These are phyloP conservation scores for Penicillium psychrofluorescens DNA, from an alignment of 495 filamentous ascomycete species.

Conservation along the genomic window DNA sequence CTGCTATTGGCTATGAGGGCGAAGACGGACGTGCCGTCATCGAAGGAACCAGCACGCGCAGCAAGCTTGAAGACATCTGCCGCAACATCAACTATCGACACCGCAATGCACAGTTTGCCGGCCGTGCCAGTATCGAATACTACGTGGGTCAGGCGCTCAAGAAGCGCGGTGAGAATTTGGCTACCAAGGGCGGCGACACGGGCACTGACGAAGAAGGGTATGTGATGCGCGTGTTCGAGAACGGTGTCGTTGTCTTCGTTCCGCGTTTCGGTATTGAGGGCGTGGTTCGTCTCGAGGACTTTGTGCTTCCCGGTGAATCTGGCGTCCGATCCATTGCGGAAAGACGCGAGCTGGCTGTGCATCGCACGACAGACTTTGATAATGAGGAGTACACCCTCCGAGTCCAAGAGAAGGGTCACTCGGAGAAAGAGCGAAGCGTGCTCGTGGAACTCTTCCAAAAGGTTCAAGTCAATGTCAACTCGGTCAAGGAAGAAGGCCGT, in stretches of 20 bases:
- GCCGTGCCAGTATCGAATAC: conserved; percentile 87
- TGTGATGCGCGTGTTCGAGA: conserved; percentile 93
- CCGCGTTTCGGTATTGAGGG: conserved; percentile 93
- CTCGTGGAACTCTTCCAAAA: conserved; percentile 81
- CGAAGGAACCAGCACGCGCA: conserved; percentile 61
- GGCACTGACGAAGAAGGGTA: conserved; percentile 79
- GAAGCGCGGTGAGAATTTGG: conserved; percentile 55
- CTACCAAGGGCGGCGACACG: conserved; percentile 25
- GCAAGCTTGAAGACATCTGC: conserved; percentile 85
- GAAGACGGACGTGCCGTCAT: conserved; percentile 52
- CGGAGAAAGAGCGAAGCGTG: conserved; percentile 46
- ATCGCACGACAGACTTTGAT: conserved; percentile 66
- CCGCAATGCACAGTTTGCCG: conserved; percentile 92
- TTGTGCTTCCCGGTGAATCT: conserved; percentile 62
- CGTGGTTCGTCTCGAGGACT: conserved; percentile 75
- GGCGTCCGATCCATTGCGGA: conserved; percentile 26
- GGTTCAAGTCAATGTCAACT: conserved; percentile 78
- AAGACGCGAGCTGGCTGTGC: conserved; percentile 32
- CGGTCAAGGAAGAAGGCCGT: conserved; percentile 75
- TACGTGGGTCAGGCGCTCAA: conserved; percentile 95
- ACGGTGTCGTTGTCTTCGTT: conserved; percentile 93
- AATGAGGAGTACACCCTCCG: conserved; percentile 71
- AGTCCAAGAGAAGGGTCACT: conserved; percentile 36
- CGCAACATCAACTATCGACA: conserved; percentile 97
- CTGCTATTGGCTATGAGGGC: conserved; percentile 84